Percentiles rank a stretch among this genome's conserved stretches.
Conservation (phyloP, 345 rosid species). For the Streptanthus diversifolius region DNA sequence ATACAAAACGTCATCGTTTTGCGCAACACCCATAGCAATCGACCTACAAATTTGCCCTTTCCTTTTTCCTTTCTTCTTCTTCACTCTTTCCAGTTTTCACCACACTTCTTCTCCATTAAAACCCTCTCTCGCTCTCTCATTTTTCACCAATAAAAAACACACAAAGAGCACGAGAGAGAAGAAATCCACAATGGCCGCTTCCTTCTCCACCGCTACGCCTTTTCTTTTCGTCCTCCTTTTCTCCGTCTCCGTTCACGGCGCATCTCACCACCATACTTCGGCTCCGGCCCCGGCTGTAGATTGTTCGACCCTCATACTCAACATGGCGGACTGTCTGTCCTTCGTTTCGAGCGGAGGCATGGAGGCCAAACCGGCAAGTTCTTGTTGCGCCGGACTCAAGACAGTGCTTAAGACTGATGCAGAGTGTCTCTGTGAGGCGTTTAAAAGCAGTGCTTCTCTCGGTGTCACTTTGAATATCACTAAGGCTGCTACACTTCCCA, state of each 20-base stretch:
- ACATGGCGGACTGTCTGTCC: constrained; percentile 47
- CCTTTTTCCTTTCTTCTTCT: neutral
- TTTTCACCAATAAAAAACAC: neutral
- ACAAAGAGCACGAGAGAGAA: neutral
- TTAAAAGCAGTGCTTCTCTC: constrained; percentile 33
- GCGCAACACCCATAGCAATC: constrained; percentile 14
- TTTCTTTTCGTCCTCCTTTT: neutral
- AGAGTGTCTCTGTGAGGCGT: constrained; percentile 44
- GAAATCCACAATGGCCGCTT: constrained; percentile 1
- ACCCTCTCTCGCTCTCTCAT: neutral
- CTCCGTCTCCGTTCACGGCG: constrained; percentile 16
- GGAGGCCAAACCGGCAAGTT: neutral
- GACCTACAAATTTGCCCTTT: constrained; percentile 12
- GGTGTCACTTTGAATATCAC: constrained; percentile 43
- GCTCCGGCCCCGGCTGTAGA: constrained; percentile 29
- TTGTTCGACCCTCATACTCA: constrained; percentile 38
- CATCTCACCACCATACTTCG: constrained; percentile 29
- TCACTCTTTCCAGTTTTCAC: neutral
- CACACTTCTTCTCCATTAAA: neutral
- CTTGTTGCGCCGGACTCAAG: constrained; percentile 46
- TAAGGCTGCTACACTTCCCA: constrained; percentile 37
- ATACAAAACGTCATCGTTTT: constrained; percentile 31
- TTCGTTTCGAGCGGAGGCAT: constrained; percentile 30
- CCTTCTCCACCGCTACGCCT: neutral
- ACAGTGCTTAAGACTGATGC: constrained; percentile 29